phyloP scores from a whole-genome alignment of 2,329 filamentous ascomycete genomes.

The Trichoderma polysporum region DNA sequence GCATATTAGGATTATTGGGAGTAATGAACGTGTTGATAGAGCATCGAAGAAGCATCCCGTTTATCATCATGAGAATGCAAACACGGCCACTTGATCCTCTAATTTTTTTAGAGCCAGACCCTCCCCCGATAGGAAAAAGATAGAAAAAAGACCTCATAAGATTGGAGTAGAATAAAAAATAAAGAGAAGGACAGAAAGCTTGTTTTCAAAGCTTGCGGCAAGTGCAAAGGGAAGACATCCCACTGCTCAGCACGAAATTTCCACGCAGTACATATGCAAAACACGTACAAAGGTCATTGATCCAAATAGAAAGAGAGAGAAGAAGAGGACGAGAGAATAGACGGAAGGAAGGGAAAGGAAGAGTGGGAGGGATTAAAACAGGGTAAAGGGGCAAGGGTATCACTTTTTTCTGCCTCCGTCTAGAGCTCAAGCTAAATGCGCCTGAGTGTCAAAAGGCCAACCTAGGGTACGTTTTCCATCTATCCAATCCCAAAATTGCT shows the following conservation, averaged over 20 bases:
- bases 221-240: not conserved
- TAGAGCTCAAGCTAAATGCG: conserved; percentile 8
- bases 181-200: not conserved
- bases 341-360: not conserved
- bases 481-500: conserved; percentile 10
- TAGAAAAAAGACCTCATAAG: not conserved
- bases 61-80: not conserved
- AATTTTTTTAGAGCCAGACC: not conserved
- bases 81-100: not conserved
- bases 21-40: not conserved
- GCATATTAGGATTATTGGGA: not conserved
- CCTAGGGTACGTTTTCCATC: conserved; percentile 12
- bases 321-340: not conserved
- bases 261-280: not conserved
- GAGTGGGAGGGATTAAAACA: not conserved
- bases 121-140: not conserved
- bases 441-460: conserved; percentile 6
- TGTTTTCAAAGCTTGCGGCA: not conserved
- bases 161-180: not conserved
- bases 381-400: conserved; percentile 16
- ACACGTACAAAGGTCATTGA: not conserved
- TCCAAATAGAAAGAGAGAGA: not conserved
- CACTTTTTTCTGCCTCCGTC: conserved; percentile 18
- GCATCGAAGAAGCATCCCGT: not conserved
- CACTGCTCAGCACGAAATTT: not conserved